phyloP scores from a whole-genome alignment of 768 basidiomycete species.

The Panaeolus cyanescens region DNA sequence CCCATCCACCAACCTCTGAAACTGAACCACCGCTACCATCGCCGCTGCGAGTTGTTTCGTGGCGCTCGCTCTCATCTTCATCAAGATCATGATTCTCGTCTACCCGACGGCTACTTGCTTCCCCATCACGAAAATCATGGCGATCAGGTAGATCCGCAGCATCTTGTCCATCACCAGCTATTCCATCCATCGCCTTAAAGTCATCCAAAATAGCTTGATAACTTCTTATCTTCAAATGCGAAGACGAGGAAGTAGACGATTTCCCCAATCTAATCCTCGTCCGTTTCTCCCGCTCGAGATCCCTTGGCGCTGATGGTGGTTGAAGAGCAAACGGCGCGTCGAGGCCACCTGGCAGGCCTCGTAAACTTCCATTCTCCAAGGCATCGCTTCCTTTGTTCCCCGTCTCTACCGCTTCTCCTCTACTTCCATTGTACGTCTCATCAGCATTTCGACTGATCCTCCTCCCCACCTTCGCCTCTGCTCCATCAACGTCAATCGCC shows the following conservation, averaged over 20 bases:
- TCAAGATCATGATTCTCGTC: constrained; percentile 16
- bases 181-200: constrained; percentile 42
- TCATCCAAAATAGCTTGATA: constrained; percentile 70
- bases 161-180: constrained; percentile 12
- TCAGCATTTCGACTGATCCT: constrained; percentile 8
- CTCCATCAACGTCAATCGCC: constrained; percentile 39
- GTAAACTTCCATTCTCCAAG: constrained; percentile 4
- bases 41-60: too few species aligned
- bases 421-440: too few species aligned
- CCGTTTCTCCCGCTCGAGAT: background rate
- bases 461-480: constrained; percentile 6
- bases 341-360: too few species aligned
- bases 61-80: constrained; percentile 10
- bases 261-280: background rate
- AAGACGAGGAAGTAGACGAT: background rate
- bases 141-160: constrained; percentile 8
- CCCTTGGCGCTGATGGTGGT: too few species aligned
- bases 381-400: background rate
- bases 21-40: background rate
- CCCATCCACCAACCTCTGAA: background rate
- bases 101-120: constrained; percentile 10
- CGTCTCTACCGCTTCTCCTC: too few species aligned
- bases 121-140: background rate
- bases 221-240: constrained; percentile 57
- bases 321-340: too few species aligned